Conservation (phyloP, 2,329 filamentous ascomycete genomes). For the Claviceps lovelessii region DNA sequence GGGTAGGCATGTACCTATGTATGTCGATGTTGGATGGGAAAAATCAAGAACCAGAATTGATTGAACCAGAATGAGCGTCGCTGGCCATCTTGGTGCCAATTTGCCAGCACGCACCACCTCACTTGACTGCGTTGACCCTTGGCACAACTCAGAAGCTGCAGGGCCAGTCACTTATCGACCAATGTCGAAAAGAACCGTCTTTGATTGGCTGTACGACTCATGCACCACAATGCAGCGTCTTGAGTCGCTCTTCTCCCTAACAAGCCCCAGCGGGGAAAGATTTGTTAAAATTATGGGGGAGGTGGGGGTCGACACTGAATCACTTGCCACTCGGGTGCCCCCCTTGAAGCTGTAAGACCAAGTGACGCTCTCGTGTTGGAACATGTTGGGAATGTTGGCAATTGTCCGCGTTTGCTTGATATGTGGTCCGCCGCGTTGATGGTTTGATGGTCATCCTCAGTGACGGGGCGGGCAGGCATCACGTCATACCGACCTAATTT, state of each 20-base stretch:
- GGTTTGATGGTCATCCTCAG: background rate
- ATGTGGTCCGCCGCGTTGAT: background rate
- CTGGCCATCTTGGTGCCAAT: background rate
- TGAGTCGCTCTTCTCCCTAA: background rate
- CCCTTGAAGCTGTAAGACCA: background rate
- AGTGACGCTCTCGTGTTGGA: background rate
- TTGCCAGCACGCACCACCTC: background rate
- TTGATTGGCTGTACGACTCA: background rate
- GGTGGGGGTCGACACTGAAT: background rate
- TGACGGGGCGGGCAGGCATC: background rate
- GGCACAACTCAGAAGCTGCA: background rate
- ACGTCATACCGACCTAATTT: slow-evolving; percentile 1
- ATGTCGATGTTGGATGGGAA: background rate
- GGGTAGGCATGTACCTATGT: background rate
- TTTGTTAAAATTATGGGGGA: background rate
- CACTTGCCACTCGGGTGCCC: background rate
- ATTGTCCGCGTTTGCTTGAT: background rate
- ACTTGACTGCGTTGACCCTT: background rate
- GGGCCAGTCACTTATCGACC: background rate
- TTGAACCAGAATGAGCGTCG: background rate
- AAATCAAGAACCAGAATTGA: background rate
- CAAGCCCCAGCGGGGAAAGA: background rate
- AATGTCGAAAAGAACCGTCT: background rate
- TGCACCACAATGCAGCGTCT: background rate
- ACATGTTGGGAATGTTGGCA: background rate